Evolutionary conservation across 805 yeast genomes (phyloP), one percentile per base, ranked within the genome.

Genomic region (Candida ascalaphidarum): DNA sequence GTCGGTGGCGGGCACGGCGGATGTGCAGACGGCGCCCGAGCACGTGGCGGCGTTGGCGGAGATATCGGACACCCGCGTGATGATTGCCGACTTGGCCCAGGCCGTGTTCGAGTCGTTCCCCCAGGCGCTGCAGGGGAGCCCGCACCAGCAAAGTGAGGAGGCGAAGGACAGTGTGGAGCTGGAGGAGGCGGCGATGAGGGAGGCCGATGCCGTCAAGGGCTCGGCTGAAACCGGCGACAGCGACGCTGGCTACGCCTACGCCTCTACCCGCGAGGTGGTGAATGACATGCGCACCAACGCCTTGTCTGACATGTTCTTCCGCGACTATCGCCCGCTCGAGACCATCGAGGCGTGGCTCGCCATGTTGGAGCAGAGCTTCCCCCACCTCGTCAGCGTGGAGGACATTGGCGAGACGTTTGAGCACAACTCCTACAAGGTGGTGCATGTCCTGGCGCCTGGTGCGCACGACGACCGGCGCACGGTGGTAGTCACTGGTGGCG

Each of bases 401-500:
- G 60, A 68, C 41, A 70, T 84, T 11, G 96, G 96, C 2, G 65
- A 65, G 32, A 81, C 95, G 0, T 73, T 53, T 45, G 94, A 85
- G 52, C 83, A 83, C 5, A 61, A 92, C 30, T 74, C 73, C 16
- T 66, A 78, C 45, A 74, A 71, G 28, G 83, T 81, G 1, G 55
- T 84, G 14, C 81, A 81, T 40, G 48, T 85, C 16, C 62, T 77
- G 2, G 48, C 44, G 2, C 64, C 77, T 2, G 64, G 65, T 26
- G 34, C 40, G 34, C 36, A 55, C 39, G 53, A 58, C 32, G 47
- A 57, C 7, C 61, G 70, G 25, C 72, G 68, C 37, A 81, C 89
- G 1, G 68, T 85, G 29, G 78, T 84, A 3, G 65, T 86, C 6
- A 75, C 89, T 1, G 88, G 88, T 21, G 95, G 95, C 3, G 67